A percentile compares a stretch with the other conserved stretches of the same genome.
Evolutionary conservation across 148 eudicot genomes (phyloP).

Genomic region (Tetragonia tetragonoides): DNA sequence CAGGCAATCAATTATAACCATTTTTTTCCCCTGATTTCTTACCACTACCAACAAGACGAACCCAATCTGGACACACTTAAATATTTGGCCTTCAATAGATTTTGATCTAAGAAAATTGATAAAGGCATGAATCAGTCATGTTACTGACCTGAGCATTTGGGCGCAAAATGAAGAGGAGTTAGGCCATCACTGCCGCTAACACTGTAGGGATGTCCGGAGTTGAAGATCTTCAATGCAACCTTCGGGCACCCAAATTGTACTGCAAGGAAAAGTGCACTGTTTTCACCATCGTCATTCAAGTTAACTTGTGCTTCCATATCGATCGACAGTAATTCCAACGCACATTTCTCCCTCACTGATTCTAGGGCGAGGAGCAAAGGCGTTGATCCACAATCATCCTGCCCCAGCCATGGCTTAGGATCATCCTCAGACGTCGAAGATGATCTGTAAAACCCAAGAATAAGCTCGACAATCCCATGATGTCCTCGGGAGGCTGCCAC

Average conservation of each 20-base stretch:
- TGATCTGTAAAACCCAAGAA: slow-evolving; percentile 1
- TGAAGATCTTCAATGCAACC: not conserved
- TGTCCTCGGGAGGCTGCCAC: not conserved
- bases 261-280: slow-evolving; percentile 8
- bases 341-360: not conserved
- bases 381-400: not conserved
- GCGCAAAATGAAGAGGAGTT: not conserved
- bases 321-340: slow-evolving; percentile 8
- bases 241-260: not conserved
- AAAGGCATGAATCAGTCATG: too few species aligned
- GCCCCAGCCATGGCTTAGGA: slow-evolving; percentile 11
- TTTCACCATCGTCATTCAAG: not conserved
- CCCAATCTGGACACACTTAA: too few species aligned
- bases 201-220: slow-evolving; percentile 3
- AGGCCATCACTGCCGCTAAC: not conserved
- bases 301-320: too few species aligned
- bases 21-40: too few species aligned
- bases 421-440: not conserved
- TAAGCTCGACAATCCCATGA: not conserved
- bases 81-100: too few species aligned
- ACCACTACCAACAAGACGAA: too few species aligned
- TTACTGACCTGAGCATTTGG: not conserved
- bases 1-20: too few species aligned
- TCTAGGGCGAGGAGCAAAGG: slow-evolving; percentile 8
- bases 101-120: too few species aligned